Base-by-base conservation (phyloP, 441 rosid species). In the Kokia cookei region DNA sequence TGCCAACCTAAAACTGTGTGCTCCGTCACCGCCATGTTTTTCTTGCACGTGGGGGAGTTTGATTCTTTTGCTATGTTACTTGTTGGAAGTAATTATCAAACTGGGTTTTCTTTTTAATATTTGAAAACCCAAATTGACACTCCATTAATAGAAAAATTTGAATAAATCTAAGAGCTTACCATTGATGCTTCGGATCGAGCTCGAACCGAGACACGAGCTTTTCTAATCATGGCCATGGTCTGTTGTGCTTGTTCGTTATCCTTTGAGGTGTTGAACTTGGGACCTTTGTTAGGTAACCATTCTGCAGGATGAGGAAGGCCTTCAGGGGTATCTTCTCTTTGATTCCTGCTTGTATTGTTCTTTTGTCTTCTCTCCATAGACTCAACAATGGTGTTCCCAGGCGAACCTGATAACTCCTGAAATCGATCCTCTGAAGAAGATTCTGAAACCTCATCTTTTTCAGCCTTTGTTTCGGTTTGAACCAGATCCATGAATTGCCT, bases 181-280 rank as follows among this genome's bases (percentile, higher is more conserved):
- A 84, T 79, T 65, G 86, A 53, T 13, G 84, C 82, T 65, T 86
- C 85, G 0, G 89, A 86, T 66, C 84, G 84, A 14, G 86, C 84
- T 48, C 87, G 83, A 27, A 86, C 86, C 0, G 89, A 86, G 45
- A 86, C 89, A n/a, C 89, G 84, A 35, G 89, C 86, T 76, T 79
- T 86, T 77, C 84, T 74, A 72, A 85, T 66, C 73, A 86, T 79
- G 53, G 89, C 47, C 78, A 48, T 75, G 76, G 75, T 78, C 71
- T 37, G 77, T 65, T 72, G 26, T 8, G 51, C 75, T 54, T 59
- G 71, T 27, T 77, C 81, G 17, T 29, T 55, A 71, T 77, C 81
- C 13, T 57, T 48, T 14, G 76, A 62, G 61, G 69, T 7, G 50
- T 37, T 71, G 10, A 75, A 58, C 71, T 57, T 74, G 5, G 80